Evolutionary conservation across 139 green algal genomes (phyloP).

Genomic region (Coelastrella sp.): DNA sequence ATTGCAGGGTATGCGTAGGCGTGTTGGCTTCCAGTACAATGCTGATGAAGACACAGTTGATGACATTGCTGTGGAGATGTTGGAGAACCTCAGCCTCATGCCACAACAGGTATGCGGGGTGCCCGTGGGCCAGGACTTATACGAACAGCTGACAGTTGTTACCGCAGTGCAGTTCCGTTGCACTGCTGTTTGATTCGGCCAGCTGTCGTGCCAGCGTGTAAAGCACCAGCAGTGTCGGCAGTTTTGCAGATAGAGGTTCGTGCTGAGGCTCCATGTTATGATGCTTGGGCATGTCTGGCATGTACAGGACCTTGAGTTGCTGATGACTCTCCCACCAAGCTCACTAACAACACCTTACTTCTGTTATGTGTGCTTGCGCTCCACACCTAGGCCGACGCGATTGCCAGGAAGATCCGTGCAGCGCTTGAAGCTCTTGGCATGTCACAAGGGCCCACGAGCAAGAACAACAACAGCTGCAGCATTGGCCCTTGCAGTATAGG

Average conservation of each 20-base stretch:
- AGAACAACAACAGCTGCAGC: background rate
- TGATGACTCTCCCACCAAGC: too few species aligned
- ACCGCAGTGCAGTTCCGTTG: too few species aligned
- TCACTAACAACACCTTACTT: too few species aligned
- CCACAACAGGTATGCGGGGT: conserved; percentile 24
- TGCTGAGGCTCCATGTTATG: too few species aligned
- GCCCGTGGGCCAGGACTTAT: too few species aligned
- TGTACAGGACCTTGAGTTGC: too few species aligned
- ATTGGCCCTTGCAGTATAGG: background rate
- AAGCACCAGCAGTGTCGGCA: too few species aligned
- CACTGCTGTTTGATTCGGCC: too few species aligned
- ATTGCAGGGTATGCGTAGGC: conserved; percentile 56
- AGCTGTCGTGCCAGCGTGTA: too few species aligned
- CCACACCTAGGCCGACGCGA: background rate
- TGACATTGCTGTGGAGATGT: conserved; percentile 93
- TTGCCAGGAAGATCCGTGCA: conserved; percentile 43
- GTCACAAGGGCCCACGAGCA: conserved; percentile 1
- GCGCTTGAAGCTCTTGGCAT: conserved; percentile 33
- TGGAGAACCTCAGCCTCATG: conserved; percentile 65
- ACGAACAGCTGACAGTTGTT: too few species aligned
- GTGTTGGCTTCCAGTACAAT: conserved; percentile 91
- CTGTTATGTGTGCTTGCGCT: background rate
- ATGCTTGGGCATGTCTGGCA: too few species aligned
- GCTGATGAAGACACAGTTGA: conserved; percentile 80
- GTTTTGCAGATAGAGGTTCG: too few species aligned